Percentiles rank a stretch among this genome's conserved stretches.
These are phyloP conservation scores for Pyrenophora seminiperda DNA, from an alignment of 2,329 filamentous ascomycete species.

Conservation along the genomic window DNA sequence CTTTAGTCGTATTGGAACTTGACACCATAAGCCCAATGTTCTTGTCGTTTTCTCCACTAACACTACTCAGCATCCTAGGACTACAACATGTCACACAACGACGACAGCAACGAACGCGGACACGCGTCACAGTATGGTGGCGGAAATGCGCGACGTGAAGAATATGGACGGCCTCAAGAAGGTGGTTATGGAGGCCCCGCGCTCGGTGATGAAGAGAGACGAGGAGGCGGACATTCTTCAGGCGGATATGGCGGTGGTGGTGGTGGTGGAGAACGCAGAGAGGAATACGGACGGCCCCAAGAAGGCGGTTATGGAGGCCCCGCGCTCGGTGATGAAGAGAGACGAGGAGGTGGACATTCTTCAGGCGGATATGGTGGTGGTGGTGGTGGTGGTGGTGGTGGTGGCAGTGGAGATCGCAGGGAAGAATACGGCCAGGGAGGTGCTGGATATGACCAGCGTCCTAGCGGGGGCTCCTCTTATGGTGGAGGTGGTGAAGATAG, in stretches of 20 bases:
- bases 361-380: conserved; percentile 9
- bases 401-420: conserved; percentile 16
- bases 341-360: conserved; percentile 7
- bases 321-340: conserved; percentile 15
- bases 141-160: conserved; percentile 24
- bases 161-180: conserved; percentile 23
- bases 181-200: conserved; percentile 19
- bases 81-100: conserved; percentile 34
- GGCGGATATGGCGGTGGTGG: conserved; percentile 4
- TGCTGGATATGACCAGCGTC: background rate
- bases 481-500: conserved; percentile 22
- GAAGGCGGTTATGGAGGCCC: conserved; percentile 21
- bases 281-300: conserved; percentile 21
- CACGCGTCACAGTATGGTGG: conserved; percentile 18
- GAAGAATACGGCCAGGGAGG: conserved; percentile 19
- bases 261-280: conserved; percentile 14
- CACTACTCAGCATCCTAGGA: background rate
- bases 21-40: background rate
- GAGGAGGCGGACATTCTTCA: conserved; percentile 8
- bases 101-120: conserved; percentile 25
- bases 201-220: conserved; percentile 14
- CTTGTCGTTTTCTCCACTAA: background rate
- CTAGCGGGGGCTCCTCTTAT: conserved; percentile 3
- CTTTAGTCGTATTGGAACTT: background rate
- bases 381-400: no score